Base-by-base conservation (phyloP, 352 stramenopile species). In the Stephanocyclus meneghinianus region DNA sequence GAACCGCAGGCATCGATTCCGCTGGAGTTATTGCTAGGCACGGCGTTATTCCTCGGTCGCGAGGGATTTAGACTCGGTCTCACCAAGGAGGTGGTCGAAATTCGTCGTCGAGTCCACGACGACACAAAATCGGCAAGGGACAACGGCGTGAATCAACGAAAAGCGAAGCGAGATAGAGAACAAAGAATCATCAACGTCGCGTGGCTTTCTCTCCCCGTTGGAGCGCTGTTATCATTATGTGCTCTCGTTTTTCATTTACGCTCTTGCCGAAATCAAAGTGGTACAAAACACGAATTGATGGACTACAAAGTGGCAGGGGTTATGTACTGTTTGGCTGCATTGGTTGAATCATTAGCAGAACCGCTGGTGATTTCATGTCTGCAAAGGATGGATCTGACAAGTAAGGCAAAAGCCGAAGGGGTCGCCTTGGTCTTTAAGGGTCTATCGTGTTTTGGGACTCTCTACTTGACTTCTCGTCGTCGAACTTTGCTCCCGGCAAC, bases 51-150 rank as follows among this genome's bases (percentile, higher is more conserved):
- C 79, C 62, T 94, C 1, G 87, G 85, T 71, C 70, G 90, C 10
- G 90, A 94, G 74, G 88, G 88, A 16, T 92, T 93, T 82, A 87
- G 90, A 32, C 74, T 94, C 30, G 80, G 74, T 7, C 74, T 92
- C n/a, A 90, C 80, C 16, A 89, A 84, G 48, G 67, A 85, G 51
- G 63, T 75, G 61, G 21, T 11, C 29, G 64, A n/a, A 6, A 45
- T 40, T 5, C 35, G 26, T 30, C 18, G 21, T 40, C 1, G 16
- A 50, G 56, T 26, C 18, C 11, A 61, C 57, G 57, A 74, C 53
- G 35, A 44, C 29, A 1, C 47, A 80, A 18, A 3, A 57, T 59
- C 50, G 4, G 53, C n/a, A 83, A 47, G 45, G 74, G 32, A 60
- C 40, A 47, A 56, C 11, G 37, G n/a, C 32, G 45, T 13, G 5